Base-by-base conservation (phyloP, 169 alveolate species). In the Plasmodium knowlesi region DNA sequence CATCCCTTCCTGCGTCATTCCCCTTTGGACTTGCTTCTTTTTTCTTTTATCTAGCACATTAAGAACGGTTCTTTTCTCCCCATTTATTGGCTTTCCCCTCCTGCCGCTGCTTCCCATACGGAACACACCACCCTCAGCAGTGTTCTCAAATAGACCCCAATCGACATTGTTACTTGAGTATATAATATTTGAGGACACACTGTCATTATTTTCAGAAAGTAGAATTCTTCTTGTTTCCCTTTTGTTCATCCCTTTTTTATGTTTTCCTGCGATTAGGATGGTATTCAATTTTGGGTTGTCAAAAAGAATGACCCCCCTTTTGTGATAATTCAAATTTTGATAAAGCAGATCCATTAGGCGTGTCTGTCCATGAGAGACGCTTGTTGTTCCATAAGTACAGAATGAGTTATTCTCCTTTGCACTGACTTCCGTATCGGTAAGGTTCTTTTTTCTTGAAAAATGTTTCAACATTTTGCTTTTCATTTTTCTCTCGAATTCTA, bases 351-450 rank as follows among this genome's bases (percentile, higher is more conserved):
- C 41, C 76, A 67, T 67, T 22, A 25, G 30, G 6, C 76, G 76
- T 19, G 76, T 22, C 34, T 67, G 30, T 25, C 22, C 76, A 67
- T 67, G 76, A 22, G 6, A 19, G 9, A 32, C 53, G 32, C 76
- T 43, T 53, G 25, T 43, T 53, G 25, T 4, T 34, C 46, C 37
- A 83, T 83, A 83, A 16, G 30, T 19, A 12, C n/a, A n/a, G 34
- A 83, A 83, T 37, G 73, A 6, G 34, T 70, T 39, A 53, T n/a
- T 5, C 32, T 53, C 76, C 32, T 37, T 82, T 5, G 14, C 70
- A 83, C 19, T 71, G 34, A 83, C 54, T 41, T 83, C 92, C 8
- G 83, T 83, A 22, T 83, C 92, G 30, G 92, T 37, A n/a, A 22
- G 22, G 37, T 37, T 83, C 54, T 82, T 57, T 57, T 83, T 83